These are phyloP conservation scores for Xerocomellus chrysenteron DNA, from an alignment of 768 basidiomycete species.

Conservation along the genomic window DNA sequence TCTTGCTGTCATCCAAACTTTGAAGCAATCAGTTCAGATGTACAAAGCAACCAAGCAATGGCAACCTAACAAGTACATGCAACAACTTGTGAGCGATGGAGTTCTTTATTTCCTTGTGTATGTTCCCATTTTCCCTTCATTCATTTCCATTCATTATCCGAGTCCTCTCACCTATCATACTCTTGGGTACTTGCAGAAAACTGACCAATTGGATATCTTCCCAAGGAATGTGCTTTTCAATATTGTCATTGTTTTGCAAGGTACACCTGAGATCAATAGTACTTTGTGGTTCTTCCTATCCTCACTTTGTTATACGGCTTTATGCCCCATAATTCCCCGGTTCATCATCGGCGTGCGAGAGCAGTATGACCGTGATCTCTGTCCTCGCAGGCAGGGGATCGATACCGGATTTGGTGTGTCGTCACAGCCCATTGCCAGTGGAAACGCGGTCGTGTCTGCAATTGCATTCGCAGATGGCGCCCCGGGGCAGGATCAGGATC, in stretches of 20 bases:
- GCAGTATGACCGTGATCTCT: neutral
- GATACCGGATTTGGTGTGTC: slow-evolving; percentile 7
- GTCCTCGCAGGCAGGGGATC: neutral
- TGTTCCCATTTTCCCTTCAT: neutral
- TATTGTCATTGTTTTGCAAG: too few species aligned
- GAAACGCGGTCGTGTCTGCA: too few species aligned
- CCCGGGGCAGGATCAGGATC: too few species aligned
- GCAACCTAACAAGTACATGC: slow-evolving; percentile 1
- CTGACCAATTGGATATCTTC: too few species aligned
- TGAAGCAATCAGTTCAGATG: neutral
- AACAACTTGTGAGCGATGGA: neutral
- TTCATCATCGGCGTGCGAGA: slow-evolving; percentile 9
- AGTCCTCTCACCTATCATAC: too few species aligned
- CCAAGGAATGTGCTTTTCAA: too few species aligned
- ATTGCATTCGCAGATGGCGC: too few species aligned
- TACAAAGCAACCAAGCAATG: slow-evolving; percentile 2
- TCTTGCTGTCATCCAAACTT: neutral
- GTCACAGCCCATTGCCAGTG: neutral
- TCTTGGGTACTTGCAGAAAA: too few species aligned
- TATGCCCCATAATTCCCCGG: neutral
- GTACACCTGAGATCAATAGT: too few species aligned
- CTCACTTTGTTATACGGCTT: too few species aligned
- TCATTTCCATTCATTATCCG: neutral
- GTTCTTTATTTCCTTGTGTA: slow-evolving; percentile 8
- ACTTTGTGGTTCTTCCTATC: too few species aligned